Evolutionary conservation across 768 basidiomycete genomes (phyloP).

Genomic region (Phylloporus scabripes): DNA sequence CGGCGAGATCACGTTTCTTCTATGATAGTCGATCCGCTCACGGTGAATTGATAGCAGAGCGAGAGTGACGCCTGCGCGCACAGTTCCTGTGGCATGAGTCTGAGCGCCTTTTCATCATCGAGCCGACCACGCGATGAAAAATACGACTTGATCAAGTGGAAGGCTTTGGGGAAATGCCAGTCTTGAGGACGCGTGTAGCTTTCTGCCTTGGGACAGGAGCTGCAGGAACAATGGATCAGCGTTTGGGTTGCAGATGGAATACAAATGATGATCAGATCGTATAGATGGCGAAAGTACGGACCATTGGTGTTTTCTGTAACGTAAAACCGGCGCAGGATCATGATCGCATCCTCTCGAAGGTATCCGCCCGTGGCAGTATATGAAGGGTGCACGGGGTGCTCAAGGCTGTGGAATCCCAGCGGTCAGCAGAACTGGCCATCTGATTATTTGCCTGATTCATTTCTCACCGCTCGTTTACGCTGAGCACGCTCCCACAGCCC

Average conservation of each 20-base stretch:
- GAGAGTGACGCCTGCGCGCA: background rate
- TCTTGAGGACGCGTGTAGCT: slow-evolving; percentile 77
- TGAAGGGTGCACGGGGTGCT: slow-evolving; percentile 66
- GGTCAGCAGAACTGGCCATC: background rate
- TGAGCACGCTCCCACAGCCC: slow-evolving; percentile 91
- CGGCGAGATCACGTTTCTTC: slow-evolving; percentile 1
- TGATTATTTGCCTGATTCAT: background rate
- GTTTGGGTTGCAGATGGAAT: slow-evolving; percentile 5
- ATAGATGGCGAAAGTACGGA: slow-evolving; percentile 29
- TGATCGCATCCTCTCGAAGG: slow-evolving; percentile 77
- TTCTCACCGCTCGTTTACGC: slow-evolving; percentile 70
- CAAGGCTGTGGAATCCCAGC: slow-evolving; percentile 40
- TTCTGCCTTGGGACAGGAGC: slow-evolving; percentile 92
- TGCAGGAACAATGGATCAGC: slow-evolving; percentile 29
- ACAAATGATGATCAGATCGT: background rate
- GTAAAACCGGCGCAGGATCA: slow-evolving; percentile 83
- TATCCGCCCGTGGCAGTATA: slow-evolving; percentile 76
- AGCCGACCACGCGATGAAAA: background rate
- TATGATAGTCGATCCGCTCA: background rate
- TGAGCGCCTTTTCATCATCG: background rate
- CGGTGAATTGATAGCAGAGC: slow-evolving; percentile 1
- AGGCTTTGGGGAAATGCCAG: slow-evolving; percentile 46
- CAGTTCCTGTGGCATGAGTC: background rate
- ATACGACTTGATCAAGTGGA: slow-evolving; percentile 3
- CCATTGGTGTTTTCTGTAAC: slow-evolving; percentile 92